phyloP scores from a whole-genome alignment of 345 rosid species.

The Erucastrum elatum region DNA sequence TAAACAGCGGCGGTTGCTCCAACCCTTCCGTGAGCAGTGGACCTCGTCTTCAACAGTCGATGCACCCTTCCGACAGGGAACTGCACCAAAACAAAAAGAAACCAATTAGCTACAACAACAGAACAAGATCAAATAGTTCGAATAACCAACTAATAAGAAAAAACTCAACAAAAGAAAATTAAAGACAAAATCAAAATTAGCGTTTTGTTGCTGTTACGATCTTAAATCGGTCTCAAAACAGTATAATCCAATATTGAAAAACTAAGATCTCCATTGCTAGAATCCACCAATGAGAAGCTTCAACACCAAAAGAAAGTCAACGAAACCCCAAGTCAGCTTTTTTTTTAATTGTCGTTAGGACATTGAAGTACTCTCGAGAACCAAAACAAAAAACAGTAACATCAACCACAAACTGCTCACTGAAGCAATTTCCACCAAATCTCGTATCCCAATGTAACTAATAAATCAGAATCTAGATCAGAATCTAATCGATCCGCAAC shows the following conservation, averaged over 20 bases:
- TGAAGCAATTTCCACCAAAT: background rate
- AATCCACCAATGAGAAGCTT: background rate
- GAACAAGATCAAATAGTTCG: too few relatives aligned
- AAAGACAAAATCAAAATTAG: background rate
- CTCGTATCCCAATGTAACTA: conserved; percentile 6
- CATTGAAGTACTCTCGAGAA: too few relatives aligned
- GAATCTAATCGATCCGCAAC: conserved; percentile 21
- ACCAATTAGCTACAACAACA: too few relatives aligned
- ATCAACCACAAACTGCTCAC: too few relatives aligned
- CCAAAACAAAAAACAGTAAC: too few relatives aligned
- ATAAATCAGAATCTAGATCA: background rate
- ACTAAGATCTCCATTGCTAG: background rate
- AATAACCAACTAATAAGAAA: too few relatives aligned
- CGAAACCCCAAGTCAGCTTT: too few relatives aligned
- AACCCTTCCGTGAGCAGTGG: conserved; percentile 66
- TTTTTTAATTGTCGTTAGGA: too few relatives aligned
- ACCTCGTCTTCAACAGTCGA: conserved; percentile 60
- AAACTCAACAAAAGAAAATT: too few relatives aligned
- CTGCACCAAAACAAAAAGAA: too few relatives aligned
- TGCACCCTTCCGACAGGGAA: conserved; percentile 73
- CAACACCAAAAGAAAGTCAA: background rate
- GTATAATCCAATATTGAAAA: background rate
- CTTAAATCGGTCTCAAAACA: background rate
- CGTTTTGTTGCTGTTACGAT: background rate
- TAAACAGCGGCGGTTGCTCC: conserved; percentile 81